Evolutionary conservation across 108 stramenopile genomes (phyloP).

Genomic region (Pseudonitzschia multistriata): DNA sequence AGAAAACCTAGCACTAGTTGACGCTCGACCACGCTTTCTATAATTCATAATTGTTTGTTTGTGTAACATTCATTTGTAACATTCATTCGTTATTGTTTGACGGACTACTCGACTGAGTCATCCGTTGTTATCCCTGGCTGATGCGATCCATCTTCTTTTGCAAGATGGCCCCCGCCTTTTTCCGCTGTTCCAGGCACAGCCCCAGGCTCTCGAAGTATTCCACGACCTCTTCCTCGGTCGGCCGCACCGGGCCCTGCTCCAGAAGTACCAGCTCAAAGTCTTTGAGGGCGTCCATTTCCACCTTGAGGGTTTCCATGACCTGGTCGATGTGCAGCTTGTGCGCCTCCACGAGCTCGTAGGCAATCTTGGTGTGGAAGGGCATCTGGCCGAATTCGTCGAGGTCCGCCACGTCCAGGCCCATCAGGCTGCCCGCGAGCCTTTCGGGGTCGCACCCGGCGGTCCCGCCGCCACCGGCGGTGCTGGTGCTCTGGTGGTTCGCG

Average conservation of each 20-base stretch:
- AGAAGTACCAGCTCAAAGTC: constrained; percentile 64
- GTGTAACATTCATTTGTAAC: too few species aligned
- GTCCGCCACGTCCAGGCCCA: neutral
- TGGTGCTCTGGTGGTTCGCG: neutral
- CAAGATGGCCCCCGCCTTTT: constrained; percentile 40
- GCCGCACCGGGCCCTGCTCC: constrained; percentile 38
- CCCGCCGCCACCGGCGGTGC: neutral
- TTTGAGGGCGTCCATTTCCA: constrained; percentile 75
- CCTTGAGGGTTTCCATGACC: constrained; percentile 63
- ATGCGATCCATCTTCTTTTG: constrained; percentile 74
- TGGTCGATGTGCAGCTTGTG: constrained; percentile 70
- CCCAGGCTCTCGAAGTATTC: constrained; percentile 82
- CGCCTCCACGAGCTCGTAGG: constrained; percentile 55
- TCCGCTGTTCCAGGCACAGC: constrained; percentile 63
- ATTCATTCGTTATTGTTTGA: too few species aligned
- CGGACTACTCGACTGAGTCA: too few species aligned
- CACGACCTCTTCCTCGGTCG: constrained; percentile 76
- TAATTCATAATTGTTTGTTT: too few species aligned
- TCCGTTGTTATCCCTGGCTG: constrained; percentile 29
- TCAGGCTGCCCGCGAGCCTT: neutral
- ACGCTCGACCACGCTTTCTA: too few species aligned
- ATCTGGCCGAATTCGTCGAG: constrained; percentile 3
- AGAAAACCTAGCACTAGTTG: too few species aligned
- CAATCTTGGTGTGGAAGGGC: constrained; percentile 52
- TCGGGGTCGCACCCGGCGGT: neutral